These are phyloP conservation scores for Lithohypha guttulata DNA, from an alignment of 2,329 filamentous ascomycete genomes.

Conservation along the genomic window DNA sequence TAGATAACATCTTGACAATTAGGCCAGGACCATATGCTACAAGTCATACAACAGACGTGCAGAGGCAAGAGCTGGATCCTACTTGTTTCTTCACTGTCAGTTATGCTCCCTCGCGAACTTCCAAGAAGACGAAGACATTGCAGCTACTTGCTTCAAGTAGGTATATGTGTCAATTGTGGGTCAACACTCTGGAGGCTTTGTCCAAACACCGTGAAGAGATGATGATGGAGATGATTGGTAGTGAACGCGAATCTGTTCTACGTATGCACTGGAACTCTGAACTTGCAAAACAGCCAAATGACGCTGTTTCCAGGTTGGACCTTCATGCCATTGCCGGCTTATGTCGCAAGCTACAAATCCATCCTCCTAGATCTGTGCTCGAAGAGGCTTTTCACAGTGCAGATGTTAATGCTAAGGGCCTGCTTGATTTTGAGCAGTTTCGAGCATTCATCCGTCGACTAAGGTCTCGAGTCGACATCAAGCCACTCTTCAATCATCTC, in stretches of 20 bases:
- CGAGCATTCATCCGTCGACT: conserved; percentile 70
- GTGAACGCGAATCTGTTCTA: conserved; percentile 69
- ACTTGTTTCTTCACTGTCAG: conserved; percentile 80
- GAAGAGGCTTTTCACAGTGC: conserved; percentile 63
- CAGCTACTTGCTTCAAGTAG: conserved; percentile 73
- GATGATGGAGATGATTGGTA: conserved; percentile 76
- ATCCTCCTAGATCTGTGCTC: conserved; percentile 67
- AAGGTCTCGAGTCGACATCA: conserved; percentile 74
- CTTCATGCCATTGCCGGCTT: conserved; percentile 69
- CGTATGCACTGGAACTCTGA: conserved; percentile 77
- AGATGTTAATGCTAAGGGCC: conserved; percentile 52
- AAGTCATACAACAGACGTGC: conserved; percentile 79
- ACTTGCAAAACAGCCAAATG: conserved; percentile 48
- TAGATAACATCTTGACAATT: conserved; percentile 91
- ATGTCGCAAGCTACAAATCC: conserved; percentile 84
- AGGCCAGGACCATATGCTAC: conserved; percentile 71
- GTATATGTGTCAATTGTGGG: conserved; percentile 67
- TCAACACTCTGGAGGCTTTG: conserved; percentile 69
- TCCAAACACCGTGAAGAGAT: conserved; percentile 77
- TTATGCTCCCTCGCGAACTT: conserved; percentile 67
- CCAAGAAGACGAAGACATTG: conserved; percentile 66
- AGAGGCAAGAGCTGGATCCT: conserved; percentile 56
- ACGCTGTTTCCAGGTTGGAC: conserved; percentile 56
- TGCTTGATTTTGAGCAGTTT: conserved; percentile 70
- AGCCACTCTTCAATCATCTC: conserved; percentile 56